Base-by-base conservation (phyloP, 192 early-diverging fungal genomes). In the Podila minutissima region DNA sequence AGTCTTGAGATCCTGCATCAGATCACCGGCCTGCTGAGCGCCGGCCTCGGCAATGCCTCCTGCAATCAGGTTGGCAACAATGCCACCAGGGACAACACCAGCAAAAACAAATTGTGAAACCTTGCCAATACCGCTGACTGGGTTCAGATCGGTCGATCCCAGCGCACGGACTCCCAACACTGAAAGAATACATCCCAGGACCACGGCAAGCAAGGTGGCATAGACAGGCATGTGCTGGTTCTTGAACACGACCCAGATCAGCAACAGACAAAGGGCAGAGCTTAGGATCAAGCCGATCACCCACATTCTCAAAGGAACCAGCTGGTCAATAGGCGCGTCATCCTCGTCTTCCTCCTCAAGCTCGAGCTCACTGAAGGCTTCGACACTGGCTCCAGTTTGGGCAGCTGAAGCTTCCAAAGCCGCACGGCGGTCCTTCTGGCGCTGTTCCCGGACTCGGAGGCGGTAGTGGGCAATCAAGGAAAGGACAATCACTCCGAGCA, bases 121-220 rank as follows among this genome's bases (percentile, higher is more conserved):
- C 74, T 96, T 96, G 41, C 91, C 94, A 58, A 96, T 93, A 51
- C 94, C 92, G 20, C 89, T 89, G n/a, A 95, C 92, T 0, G 95
- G 94, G 78, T 95, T 95, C 66, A 94, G 69, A 72, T 97, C 95
- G 0, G 94, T 96, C n/a, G 92, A 92, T 41, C 95, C 95, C 53
- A 94, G 63, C 1, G 94, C 91, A 29, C 94, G 89, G 17, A 96
- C 90, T n/a, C 93, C 95, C 29, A 97, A 85, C 12, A 97, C 89
- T 11, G 91, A 89, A 49, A 97, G 69, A 2, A 96, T 74, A 61
- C 91, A 92, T 6, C 93, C 95, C 10, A 95, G 71, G 15, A 90
- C 53, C 5, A 97, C 86, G 1, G 94, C 91, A n/a, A 95, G 69
- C 41, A 93, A 68, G 11, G 91, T 91, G 41, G 92, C 89, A 35